Percentiles rank a stretch among this genome's conserved stretches.
phyloP scores from a whole-genome alignment of 768 basidiomycete genomes.

The Hortiboletus campestris region DNA sequence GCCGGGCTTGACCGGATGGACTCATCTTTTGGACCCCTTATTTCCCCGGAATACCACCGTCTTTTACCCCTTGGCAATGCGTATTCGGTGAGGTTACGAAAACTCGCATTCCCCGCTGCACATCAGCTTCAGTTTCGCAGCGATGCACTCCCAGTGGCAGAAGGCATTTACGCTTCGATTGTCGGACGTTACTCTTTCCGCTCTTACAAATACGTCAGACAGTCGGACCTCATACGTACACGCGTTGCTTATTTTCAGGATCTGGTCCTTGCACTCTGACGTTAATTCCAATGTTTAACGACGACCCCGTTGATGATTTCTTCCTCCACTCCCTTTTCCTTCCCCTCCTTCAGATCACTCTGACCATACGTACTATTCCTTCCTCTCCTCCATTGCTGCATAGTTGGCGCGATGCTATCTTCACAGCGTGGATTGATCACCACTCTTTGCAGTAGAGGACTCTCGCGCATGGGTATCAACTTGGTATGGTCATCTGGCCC shows the following conservation, averaged over 20 bases:
- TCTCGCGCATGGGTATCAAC: constrained; percentile 44
- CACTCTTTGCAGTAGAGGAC: constrained; percentile 46
- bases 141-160: constrained; percentile 62
- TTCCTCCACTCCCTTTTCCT: no score
- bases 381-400: constrained; percentile 30
- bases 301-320: no score
- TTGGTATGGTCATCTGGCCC: constrained; percentile 50
- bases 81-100: constrained; percentile 71
- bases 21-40: constrained; percentile 72
- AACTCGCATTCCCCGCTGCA: constrained; percentile 69
- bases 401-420: constrained; percentile 45
- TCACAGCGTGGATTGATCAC: constrained; percentile 40
- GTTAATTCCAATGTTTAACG: no score
- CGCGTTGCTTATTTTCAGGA: no score
- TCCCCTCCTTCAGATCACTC: no score
- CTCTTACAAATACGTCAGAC: no score
- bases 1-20: constrained; percentile 77
- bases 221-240: no score
- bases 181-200: constrained; percentile 46
- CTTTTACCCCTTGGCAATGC: constrained; percentile 86
- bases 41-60: constrained; percentile 58
- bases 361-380: no score
- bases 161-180: constrained; percentile 90
- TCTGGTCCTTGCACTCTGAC: no score
- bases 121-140: constrained; percentile 53